phyloP scores from a whole-genome alignment of 108 stramenopile species.

The Discostella stelligeroides region DNA sequence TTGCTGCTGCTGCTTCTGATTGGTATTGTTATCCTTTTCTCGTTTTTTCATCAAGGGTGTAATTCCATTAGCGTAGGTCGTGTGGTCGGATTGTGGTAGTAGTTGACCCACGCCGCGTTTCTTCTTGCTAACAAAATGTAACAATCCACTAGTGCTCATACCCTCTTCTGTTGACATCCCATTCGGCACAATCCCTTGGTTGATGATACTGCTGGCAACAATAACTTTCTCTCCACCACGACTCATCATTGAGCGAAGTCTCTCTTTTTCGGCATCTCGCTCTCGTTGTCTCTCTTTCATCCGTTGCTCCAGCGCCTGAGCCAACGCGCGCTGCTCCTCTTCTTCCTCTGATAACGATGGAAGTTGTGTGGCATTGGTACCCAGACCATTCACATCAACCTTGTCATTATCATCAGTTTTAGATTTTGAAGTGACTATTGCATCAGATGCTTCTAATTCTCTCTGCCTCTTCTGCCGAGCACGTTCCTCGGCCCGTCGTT shows the following conservation, averaged over 20 bases:
- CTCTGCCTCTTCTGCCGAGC: conserved; percentile 41
- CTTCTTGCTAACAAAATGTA: conserved; percentile 69
- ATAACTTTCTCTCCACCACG: background rate
- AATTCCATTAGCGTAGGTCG: conserved; percentile 1
- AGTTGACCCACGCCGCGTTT: conserved; percentile 38
- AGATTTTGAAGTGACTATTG: conserved; percentile 21
- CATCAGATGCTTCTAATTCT: conserved; percentile 17
- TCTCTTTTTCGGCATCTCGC: conserved; percentile 21
- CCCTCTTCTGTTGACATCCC: background rate
- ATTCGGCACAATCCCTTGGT: background rate
- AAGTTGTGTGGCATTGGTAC: background rate
- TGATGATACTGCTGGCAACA: background rate
- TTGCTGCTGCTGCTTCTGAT: conserved; percentile 14
- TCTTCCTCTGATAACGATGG: conserved; percentile 14
- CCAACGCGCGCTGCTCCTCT: conserved; percentile 27
- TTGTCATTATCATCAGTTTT: background rate
- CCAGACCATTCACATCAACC: background rate
- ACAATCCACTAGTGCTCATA: conserved; percentile 1
- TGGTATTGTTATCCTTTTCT: conserved; percentile 2
- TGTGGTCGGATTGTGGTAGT: background rate
- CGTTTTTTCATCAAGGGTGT: background rate
- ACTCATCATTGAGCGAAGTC: background rate
- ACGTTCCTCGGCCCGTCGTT: conserved; percentile 67
- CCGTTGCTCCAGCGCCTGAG: conserved; percentile 19
- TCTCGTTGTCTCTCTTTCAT: conserved; percentile 26